Evolutionary conservation across 208 protist species (phyloP).

Genomic region (Trypanosoma caninum): DNA sequence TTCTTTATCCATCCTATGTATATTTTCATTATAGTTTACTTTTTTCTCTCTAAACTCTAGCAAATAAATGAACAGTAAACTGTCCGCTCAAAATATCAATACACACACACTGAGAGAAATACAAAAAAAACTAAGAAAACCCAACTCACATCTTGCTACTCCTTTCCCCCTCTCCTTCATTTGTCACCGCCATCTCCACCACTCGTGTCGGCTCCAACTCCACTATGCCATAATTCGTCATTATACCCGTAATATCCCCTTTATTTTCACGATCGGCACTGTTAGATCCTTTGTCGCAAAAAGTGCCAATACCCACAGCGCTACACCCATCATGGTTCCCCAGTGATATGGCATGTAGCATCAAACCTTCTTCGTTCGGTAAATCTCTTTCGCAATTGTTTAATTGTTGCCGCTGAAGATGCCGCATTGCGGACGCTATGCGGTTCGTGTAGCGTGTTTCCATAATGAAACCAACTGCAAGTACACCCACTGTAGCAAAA

Average conservation of each 20-base stretch:
- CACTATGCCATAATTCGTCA: constrained; percentile 65
- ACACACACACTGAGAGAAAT: too few relatives aligned
- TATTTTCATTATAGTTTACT: too few relatives aligned
- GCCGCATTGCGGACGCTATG: constrained; percentile 67
- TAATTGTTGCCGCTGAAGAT: constrained; percentile 39
- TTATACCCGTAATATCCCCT: too few relatives aligned
- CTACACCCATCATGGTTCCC: background rate
- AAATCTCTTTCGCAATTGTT: constrained; percentile 27
- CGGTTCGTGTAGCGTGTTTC: constrained; percentile 68
- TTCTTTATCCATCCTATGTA: too few relatives aligned
- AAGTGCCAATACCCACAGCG: background rate
- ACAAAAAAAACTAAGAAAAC: too few relatives aligned
- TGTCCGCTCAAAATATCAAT: too few relatives aligned
- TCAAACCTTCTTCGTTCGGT: background rate
- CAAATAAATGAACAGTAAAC: too few relatives aligned
- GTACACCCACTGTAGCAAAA: constrained; percentile 43
- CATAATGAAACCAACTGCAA: constrained; percentile 52
- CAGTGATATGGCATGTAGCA: constrained; percentile 4
- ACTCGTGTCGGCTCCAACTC: constrained; percentile 48
- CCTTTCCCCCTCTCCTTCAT: constrained; percentile 32
- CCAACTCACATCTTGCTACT: constrained; percentile 28
- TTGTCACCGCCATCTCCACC: constrained; percentile 30
- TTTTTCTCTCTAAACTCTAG: too few relatives aligned
- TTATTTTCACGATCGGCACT: background rate
- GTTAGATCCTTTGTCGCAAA: background rate